Evolutionary conservation across 2,329 filamentous ascomycete species (phyloP).

Genomic region (Cladosporium sphaerospermum): DNA sequence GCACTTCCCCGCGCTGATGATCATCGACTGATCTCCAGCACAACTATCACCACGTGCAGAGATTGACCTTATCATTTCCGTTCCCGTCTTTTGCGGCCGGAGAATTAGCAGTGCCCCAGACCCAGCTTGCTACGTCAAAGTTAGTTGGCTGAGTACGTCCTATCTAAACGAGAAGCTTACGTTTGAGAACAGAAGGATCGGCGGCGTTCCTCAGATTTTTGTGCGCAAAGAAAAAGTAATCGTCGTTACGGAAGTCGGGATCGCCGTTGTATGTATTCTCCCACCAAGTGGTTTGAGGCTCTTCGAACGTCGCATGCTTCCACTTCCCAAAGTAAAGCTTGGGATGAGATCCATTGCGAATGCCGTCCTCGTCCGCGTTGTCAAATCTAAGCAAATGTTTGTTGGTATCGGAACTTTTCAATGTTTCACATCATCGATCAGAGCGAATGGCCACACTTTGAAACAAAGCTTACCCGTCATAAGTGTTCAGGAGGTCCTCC

Average conservation of each 20-base stretch:
- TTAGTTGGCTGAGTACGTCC: no score
- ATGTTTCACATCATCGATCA: no score
- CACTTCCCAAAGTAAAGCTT: neutral
- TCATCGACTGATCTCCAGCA: no score
- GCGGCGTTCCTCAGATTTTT: neutral
- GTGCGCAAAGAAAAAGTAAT: neutral
- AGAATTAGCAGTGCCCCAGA: no score
- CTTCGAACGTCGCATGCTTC: neutral
- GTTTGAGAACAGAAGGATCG: neutral
- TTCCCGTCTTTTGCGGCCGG: no score
- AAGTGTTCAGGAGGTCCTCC: neutral
- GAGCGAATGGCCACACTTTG: no score
- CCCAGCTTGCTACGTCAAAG: no score
- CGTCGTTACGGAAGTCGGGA: neutral
- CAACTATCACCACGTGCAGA: no score
- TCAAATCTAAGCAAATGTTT: no score
- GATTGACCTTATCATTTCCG: no score
- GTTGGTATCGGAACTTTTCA: no score
- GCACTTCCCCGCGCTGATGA: no score
- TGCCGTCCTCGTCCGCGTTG: neutral
- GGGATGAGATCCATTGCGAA: neutral
- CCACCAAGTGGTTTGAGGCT: neutral
- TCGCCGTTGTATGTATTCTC: neutral
- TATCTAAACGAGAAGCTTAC: neutral
- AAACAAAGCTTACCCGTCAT: neutral